Base-by-base conservation (phyloP, 345 rosid genomes). In the Sonneratia caseolaris region DNA sequence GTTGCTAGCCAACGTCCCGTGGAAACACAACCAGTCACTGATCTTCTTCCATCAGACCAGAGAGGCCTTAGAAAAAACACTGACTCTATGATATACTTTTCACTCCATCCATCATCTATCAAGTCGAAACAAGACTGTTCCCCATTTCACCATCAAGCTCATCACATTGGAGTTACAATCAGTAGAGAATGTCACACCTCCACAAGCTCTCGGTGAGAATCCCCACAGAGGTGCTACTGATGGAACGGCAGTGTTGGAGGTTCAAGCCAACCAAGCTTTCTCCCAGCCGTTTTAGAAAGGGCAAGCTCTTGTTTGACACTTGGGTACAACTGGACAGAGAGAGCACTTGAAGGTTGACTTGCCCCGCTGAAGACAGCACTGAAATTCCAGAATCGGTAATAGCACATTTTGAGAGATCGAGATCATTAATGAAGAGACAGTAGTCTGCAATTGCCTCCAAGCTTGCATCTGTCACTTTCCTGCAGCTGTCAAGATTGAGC, bases 101-200 rank as follows among this genome's bases (percentile, higher is more conserved):
- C n/a, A n/a, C 64, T n/a, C 32, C 64, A n/a, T n/a, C 2, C 7
- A n/a, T 57, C n/a, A n/a, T 0, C 3, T 1, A 4, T 57, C 64
- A n/a, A 53, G 22, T 53, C 22, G n/a, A 53, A 53, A 6, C 22
- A 19, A 53, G 22, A 49, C 4, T 5, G 59, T 1, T 16, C 59
- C 22, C 1, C 14, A 3, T 16, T 19, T 7, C 22, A 57, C 3
- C 22, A 19, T 55, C 59, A n/a, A 22, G 64, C n/a, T 57, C 64
- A 7, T 57, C 35, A 2, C 7, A 1, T n/a, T n/a, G 3, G 64
- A 4, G 14, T 5, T 22, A 22, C 35, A 11, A 22, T 82, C 66
- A 88, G 70, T 72, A 85, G 68, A 90, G 89, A 74, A 88, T 84
- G 75, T 88, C 93, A 22, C 96, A 88, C 74, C 88, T 83, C 93